Evolutionary conservation across 768 basidiomycete genomes (phyloP).

Genomic region (Mycena venus): DNA sequence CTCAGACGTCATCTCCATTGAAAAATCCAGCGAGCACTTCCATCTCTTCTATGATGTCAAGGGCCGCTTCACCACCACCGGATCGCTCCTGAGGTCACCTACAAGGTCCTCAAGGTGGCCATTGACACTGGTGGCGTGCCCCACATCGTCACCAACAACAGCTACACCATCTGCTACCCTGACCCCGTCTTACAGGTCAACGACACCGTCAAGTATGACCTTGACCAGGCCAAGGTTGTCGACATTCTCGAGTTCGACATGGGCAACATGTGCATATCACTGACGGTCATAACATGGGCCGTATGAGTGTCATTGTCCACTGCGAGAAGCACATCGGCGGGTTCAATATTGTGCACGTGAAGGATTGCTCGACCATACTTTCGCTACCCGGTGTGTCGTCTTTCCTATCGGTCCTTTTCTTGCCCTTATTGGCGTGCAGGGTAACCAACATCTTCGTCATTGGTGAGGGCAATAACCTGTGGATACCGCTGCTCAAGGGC

Average conservation of each 20-base stretch:
- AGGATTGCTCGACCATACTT: conserved; percentile 94
- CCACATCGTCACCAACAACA: conserved; percentile 98
- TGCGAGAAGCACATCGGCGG: conserved; percentile 98
- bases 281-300: conserved; percentile 99
- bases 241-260: conserved; percentile 97
- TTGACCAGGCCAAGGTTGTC: conserved; percentile 93
- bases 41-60: conserved; percentile 99
- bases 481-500: conserved; percentile 97
- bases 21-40: conserved; percentile 99
- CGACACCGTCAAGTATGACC: conserved; percentile 97
- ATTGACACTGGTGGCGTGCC: conserved; percentile 95
- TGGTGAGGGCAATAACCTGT: conserved; percentile 94
- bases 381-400: conserved; percentile 90
- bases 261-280: conserved; percentile 98
- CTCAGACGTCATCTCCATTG: conserved; percentile 97
- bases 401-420: background rate
- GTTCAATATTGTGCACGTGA: conserved; percentile 98
- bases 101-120: conserved; percentile 95
- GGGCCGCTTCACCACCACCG: conserved; percentile 99
- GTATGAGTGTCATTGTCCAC: conserved; percentile 95
- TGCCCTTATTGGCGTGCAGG: conserved; percentile 53
- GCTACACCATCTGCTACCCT: conserved; percentile 99
- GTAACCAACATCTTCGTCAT: conserved; percentile 98
- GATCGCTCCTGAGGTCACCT: conserved; percentile 95
- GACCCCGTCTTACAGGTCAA: conserved; percentile 96